phyloP scores from a whole-genome alignment of 2,329 filamentous ascomycete genomes.

The Gliomastix tumulicola region DNA sequence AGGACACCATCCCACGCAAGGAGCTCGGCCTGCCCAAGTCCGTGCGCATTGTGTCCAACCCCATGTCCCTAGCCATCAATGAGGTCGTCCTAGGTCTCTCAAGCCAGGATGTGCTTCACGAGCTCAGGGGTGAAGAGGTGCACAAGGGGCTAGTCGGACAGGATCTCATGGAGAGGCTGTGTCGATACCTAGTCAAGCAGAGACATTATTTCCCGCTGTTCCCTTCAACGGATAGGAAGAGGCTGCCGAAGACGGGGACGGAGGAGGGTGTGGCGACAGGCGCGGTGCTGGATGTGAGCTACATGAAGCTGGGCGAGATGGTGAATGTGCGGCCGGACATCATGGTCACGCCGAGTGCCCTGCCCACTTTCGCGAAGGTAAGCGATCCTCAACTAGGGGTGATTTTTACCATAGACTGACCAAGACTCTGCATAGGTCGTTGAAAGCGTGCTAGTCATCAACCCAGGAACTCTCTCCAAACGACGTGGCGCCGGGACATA shows the following conservation, averaged over 20 bases:
- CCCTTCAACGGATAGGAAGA: conserved; percentile 66
- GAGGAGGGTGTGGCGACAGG: conserved; percentile 58
- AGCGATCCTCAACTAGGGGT: too few species aligned
- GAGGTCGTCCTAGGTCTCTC: conserved; percentile 78
- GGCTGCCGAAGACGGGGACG: conserved; percentile 57
- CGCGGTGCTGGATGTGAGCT: conserved; percentile 74
- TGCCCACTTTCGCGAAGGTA: conserved; percentile 87
- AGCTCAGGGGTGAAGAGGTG: conserved; percentile 70
- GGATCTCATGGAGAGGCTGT: conserved; percentile 63
- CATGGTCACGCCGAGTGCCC: conserved; percentile 70
- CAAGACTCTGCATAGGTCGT: conserved; percentile 56
- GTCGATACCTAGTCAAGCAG: conserved; percentile 78
- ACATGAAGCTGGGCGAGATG: conserved; percentile 87
- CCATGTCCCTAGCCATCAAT: conserved; percentile 83
- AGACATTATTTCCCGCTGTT: conserved; percentile 87
- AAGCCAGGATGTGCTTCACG: conserved; percentile 76
- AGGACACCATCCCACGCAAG: conserved; percentile 54
- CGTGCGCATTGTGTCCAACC: conserved; percentile 76
- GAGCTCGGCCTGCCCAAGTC: conserved; percentile 75
- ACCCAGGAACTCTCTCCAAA: conserved; percentile 84
- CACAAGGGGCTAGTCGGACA: conserved; percentile 10
- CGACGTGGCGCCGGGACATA: conserved; percentile 79
- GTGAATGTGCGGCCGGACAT: conserved; percentile 80
- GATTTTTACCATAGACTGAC: too few species aligned
- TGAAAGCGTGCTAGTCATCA: conserved; percentile 82